phyloP scores from a whole-genome alignment of 345 rosid genomes.

The Brassica juncea region DNA sequence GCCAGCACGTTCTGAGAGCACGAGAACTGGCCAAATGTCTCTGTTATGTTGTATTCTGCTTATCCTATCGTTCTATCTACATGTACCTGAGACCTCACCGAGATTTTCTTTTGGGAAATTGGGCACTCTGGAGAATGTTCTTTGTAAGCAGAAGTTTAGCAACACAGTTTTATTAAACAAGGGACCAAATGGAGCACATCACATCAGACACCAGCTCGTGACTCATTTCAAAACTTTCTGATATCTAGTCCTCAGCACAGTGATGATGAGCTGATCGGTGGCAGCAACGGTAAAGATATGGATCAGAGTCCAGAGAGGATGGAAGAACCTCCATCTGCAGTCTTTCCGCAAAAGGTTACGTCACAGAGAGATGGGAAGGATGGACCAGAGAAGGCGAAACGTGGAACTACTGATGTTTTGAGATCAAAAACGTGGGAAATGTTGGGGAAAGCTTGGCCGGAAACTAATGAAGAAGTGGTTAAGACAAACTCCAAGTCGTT shows the following conservation, averaged over 20 bases:
- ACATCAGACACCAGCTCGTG: constrained; percentile 42
- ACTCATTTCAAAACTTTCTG: constrained; percentile 26
- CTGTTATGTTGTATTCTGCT: too few species aligned
- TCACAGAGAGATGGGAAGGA: constrained; percentile 40
- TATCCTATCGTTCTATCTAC: too few species aligned
- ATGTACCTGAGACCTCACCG: constrained; percentile 1
- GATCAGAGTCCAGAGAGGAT: constrained; percentile 44
- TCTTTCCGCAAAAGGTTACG: constrained; percentile 41
- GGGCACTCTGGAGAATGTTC: constrained; percentile 43
- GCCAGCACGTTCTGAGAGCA: too few species aligned
- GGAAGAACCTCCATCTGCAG: constrained; percentile 53
- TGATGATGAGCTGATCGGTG: constrained; percentile 41
- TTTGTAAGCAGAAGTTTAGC: constrained; percentile 40
- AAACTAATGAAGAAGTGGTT: constrained; percentile 51
- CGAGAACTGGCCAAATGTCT: too few species aligned
- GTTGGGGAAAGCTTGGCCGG: constrained; percentile 64
- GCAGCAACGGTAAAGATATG: constrained; percentile 40
- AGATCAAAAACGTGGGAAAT: constrained; percentile 79
- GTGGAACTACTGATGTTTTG: constrained; percentile 57
- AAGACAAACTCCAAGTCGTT: constrained; percentile 43
- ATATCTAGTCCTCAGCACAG: constrained; percentile 44
- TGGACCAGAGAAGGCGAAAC: constrained; percentile 44
- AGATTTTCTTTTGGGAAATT: constrained; percentile 44
- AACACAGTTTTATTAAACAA: constrained; percentile 12
- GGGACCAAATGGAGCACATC: constrained; percentile 34